Conservation (phyloP, 2,329 filamentous ascomycete genomes). For the Cercospora brassicicola region DNA sequence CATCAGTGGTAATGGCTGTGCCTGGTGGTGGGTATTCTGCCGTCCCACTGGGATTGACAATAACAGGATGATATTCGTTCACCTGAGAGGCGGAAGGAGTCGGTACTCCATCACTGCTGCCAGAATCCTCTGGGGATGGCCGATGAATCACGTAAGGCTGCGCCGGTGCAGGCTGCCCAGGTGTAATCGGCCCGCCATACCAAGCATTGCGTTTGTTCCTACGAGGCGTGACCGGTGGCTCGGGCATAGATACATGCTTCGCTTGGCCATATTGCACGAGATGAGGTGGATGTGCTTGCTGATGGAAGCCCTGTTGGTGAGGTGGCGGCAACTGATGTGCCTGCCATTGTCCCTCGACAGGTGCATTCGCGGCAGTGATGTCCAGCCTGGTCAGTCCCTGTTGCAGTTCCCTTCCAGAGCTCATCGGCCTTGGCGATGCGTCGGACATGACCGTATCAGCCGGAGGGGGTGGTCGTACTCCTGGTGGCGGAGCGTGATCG, state of each 20-base stretch:
- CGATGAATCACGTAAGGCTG: conserved; percentile 41
- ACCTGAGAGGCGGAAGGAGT: conserved; percentile 53
- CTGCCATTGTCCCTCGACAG: conserved; percentile 35
- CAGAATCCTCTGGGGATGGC: conserved; percentile 57
- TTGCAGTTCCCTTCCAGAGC: conserved; percentile 57
- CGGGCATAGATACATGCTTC: conserved; percentile 41
- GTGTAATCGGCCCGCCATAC: conserved; percentile 60
- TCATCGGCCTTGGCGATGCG: conserved; percentile 33
- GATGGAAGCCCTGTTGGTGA: conserved; percentile 24
- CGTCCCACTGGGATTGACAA: conserved; percentile 53
- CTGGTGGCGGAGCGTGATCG: conserved; percentile 68
- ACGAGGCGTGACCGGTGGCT: conserved; percentile 53
- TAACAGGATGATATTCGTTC: conserved; percentile 54
- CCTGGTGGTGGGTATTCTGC: conserved; percentile 47
- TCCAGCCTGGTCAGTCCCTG: conserved; percentile 67
- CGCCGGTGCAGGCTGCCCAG: conserved; percentile 21
- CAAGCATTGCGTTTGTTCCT: conserved; percentile 68
- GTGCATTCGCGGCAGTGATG: conserved; percentile 52
- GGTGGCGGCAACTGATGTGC: conserved; percentile 24
- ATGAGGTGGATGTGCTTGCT: conserved; percentile 19
- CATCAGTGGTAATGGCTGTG: conserved; percentile 36
- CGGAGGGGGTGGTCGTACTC: conserved; percentile 60
- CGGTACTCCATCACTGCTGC: conserved; percentile 56
- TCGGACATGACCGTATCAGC: conserved; percentile 80
- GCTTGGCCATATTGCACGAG: conserved; percentile 37